Base-by-base conservation (phyloP, 2,329 filamentous ascomycete genomes). In the Fusarium scirpi region DNA sequence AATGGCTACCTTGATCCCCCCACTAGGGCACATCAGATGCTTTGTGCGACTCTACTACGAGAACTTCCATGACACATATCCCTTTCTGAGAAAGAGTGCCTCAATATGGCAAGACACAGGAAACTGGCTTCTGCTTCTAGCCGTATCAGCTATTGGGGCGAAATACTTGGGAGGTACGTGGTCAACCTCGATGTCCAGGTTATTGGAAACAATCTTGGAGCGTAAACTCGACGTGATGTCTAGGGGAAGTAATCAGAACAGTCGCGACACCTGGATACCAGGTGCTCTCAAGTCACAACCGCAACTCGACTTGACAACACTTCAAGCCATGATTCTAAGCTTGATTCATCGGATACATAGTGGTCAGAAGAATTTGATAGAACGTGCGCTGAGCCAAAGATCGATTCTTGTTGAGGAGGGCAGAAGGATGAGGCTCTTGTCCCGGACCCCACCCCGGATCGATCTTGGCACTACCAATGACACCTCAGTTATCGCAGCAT, bases 41-140 rank as follows among this genome's bases (percentile, higher is more conserved):
- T 69, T 69, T 38, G 56, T 56, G 13, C 40, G 51, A 8, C 41
- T 71, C 15, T 71, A 71, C 22, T 71, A 67, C 49, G 51, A 63
- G 18, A 55, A 44, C 12, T 71, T 71, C 11, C 69, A 71, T 27
- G 61, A 56, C 6, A 47, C 48, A 18, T 71, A 71, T 45, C 69
- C 69, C 6, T 69, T 71, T 58, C 7, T 71, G 5, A 69, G 45
- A 16, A 30, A 58, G 25, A 49, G 25, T 10, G n/a, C 59, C 40
- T 52, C 53, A 9, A 12, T 47, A 24, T 65, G 59, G 62, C 40
- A 40, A 29, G 22, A 40, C 27, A 12, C 25, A 9, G 41, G 22
- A 3, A 45, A 38, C 11, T 65, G 61, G 61, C 27, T 64, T 12
- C 38, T 64, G 3, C 34, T 64, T 16, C 20, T 64, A 7, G 61